These are phyloP conservation scores for Stephanodiscus minutulus DNA, from an alignment of 108 stramenopile genomes.

Conservation along the genomic window DNA sequence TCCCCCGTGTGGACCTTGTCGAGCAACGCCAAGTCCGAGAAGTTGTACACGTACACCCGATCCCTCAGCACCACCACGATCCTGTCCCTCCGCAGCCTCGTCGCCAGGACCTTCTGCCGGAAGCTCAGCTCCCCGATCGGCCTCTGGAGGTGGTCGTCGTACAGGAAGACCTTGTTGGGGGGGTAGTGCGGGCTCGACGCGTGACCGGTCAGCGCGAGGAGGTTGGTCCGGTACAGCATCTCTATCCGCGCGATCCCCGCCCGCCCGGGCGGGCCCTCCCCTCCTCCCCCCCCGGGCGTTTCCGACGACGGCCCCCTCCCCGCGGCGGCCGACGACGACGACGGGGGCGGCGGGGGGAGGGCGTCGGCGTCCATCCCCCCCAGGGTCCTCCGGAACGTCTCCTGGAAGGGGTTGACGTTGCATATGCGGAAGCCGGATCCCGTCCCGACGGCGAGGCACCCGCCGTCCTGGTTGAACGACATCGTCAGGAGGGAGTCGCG, in stretches of 20 bases:
- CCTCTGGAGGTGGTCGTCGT: conserved; percentile 95
- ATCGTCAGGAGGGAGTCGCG: conserved; percentile 65
- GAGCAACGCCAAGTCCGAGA: conserved; percentile 86
- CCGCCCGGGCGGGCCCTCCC: conserved; percentile 9
- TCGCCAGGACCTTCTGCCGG: conserved; percentile 88
- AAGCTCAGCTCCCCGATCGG: conserved; percentile 95
- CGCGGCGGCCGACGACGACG: neutral
- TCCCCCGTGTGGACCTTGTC: conserved; percentile 94
- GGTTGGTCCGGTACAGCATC: conserved; percentile 99
- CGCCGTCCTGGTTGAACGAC: conserved; percentile 89
- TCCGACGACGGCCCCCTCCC: neutral
- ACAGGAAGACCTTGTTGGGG: conserved; percentile 97
- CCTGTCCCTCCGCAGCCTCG: conserved; percentile 92
- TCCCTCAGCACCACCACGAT: conserved; percentile 95
- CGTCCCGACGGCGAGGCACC: conserved; percentile 90
- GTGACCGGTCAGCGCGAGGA: conserved; percentile 95
- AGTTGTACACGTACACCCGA: conserved; percentile 93
- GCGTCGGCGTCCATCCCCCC: conserved; percentile 20
- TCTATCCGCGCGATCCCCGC: conserved; percentile 96
- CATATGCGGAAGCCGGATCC: conserved; percentile 94
- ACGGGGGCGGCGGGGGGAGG: too few relatives aligned
- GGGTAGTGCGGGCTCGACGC: conserved; percentile 88
- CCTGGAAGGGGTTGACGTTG: conserved; percentile 92
- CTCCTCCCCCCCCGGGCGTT: conserved; percentile 46
- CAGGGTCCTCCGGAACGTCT: conserved; percentile 79